phyloP scores from a whole-genome alignment of 257 asterid genomes.

The Nicotiana undulata region DNA sequence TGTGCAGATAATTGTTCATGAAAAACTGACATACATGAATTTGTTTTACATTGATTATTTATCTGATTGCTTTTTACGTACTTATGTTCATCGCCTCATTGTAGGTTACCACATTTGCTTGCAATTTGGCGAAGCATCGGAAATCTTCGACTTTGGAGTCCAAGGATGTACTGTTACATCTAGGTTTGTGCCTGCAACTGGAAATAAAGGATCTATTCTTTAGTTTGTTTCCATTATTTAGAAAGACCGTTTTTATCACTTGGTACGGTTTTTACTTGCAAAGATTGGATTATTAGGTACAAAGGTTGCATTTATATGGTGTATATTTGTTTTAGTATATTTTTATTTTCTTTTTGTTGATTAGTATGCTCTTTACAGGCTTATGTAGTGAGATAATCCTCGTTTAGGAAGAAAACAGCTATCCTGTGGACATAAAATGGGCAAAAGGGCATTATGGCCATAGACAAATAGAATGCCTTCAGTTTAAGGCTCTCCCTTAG shows the following conservation, averaged over 20 bases:
- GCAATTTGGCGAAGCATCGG: constrained; percentile 94
- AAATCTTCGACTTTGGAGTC: constrained; percentile 86
- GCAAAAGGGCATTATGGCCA: not conserved
- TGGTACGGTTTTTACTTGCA: not conserved
- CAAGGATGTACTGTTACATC: constrained; percentile 83
- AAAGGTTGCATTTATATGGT: not conserved
- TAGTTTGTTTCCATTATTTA: not conserved
- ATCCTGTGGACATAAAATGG: not conserved
- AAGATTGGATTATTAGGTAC: not conserved
- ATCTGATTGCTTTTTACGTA: not conserved
- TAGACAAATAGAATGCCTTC: not conserved
- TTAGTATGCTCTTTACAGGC: not conserved
- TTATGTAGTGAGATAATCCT: not conserved
- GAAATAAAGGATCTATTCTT: not conserved
- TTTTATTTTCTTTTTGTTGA: not conserved
- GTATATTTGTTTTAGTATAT: not conserved
- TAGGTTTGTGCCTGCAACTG: constrained; percentile 57
- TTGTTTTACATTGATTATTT: not conserved
- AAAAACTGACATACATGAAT: not conserved
- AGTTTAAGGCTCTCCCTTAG: not conserved
- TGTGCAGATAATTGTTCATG: not conserved
- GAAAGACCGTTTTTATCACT: not conserved
- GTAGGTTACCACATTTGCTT: constrained; percentile 78
- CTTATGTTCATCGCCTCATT: not conserved
- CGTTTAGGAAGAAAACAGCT: not conserved